These are phyloP conservation scores for Quercus agrifolia DNA, from an alignment of 306 rosid genomes.

Conservation along the genomic window DNA sequence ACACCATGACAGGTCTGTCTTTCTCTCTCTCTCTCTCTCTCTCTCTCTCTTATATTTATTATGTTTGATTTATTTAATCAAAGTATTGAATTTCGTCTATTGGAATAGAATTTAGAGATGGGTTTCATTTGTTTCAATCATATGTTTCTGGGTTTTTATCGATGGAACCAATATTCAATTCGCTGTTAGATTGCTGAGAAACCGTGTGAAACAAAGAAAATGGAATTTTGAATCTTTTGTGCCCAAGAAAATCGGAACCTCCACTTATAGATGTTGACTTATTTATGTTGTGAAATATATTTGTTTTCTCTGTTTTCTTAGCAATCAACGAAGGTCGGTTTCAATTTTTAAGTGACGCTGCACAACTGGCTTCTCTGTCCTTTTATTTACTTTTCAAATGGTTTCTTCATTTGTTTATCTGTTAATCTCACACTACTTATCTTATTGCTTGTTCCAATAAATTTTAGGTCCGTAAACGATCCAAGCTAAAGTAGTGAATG, in stretches of 20 bases:
- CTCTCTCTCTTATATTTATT: not conserved
- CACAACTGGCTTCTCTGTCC: too few species aligned
- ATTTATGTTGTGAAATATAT: too few species aligned
- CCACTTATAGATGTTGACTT: not conserved
- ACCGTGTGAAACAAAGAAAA: not conserved
- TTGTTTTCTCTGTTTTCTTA: too few species aligned
- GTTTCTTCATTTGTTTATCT: too few species aligned
- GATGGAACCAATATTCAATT: not conserved
- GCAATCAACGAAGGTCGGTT: too few species aligned
- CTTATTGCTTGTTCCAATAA: too few species aligned
- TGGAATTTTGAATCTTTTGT: not conserved
- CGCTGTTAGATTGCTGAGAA: not conserved
- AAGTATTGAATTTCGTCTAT: not conserved
- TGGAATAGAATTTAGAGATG: not conserved
- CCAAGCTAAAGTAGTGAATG: too few species aligned
- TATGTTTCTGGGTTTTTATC: constrained; percentile 10
- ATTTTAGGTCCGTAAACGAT: too few species aligned
- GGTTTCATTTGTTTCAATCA: not conserved
- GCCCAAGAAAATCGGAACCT: not conserved
- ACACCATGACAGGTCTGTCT: constrained; percentile 25
- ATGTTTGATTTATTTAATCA: not conserved
- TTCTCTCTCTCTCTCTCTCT: not conserved
- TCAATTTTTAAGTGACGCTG: too few species aligned
- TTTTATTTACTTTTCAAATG: too few species aligned
- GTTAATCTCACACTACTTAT: too few species aligned